phyloP scores from a whole-genome alignment of 345 rosid genomes.

The Zanthoxylum bungeanum region DNA sequence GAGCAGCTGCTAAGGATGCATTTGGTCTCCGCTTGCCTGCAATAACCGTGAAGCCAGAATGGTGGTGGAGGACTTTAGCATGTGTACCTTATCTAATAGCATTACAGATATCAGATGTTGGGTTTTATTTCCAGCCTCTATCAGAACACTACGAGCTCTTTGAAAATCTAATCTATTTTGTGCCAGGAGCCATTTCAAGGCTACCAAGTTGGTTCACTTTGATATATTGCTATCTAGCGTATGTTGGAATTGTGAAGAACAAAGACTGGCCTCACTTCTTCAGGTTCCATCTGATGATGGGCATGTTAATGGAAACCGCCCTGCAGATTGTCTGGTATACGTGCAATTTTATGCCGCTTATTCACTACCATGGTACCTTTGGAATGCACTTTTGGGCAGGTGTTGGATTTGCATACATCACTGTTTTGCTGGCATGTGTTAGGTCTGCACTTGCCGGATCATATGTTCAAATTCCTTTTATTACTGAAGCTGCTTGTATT shows the following conservation, averaged over 20 bases:
- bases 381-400: slow-evolving; percentile 74
- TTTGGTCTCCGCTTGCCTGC: slow-evolving; percentile 45
- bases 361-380: slow-evolving; percentile 62
- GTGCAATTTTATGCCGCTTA: slow-evolving; percentile 68
- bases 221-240: slow-evolving; percentile 57
- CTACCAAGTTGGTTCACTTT: slow-evolving; percentile 74
- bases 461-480: slow-evolving; percentile 55
- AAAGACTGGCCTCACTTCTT: slow-evolving; percentile 73
- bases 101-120: slow-evolving; percentile 68
- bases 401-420: slow-evolving; percentile 53
- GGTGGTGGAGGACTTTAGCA: slow-evolving; percentile 88
- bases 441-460: slow-evolving; percentile 64
- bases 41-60: slow-evolving; percentile 54
- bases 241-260: slow-evolving; percentile 61
- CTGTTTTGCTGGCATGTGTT: slow-evolving; percentile 56
- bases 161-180: slow-evolving; percentile 50
- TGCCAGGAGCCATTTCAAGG: slow-evolving; percentile 72
- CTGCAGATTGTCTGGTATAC: slow-evolving; percentile 64
- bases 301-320: slow-evolving; percentile 67
- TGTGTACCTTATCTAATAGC: slow-evolving; percentile 74
- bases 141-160: slow-evolving; percentile 47
- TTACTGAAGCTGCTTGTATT: slow-evolving; percentile 69
- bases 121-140: slow-evolving; percentile 63
- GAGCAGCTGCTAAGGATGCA: slow-evolving; percentile 38
- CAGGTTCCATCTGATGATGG: slow-evolving; percentile 90